Evolutionary conservation across 2,329 filamentous ascomycete species (phyloP), one percentile per base, ranked within the genome.

Genomic region (Penicillium sumatraense): DNA sequence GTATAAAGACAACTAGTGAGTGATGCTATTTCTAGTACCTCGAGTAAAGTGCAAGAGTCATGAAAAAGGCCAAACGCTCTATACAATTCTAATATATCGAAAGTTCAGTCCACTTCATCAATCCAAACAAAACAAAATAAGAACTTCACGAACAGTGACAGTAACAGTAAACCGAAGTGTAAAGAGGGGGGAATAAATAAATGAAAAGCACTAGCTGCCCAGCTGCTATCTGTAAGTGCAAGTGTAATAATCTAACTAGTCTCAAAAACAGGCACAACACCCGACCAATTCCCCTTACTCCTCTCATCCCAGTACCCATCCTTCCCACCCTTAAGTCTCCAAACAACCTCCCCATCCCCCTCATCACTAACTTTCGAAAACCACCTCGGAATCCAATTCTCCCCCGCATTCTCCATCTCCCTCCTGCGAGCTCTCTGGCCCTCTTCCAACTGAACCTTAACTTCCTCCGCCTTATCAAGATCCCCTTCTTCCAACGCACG

Each of bases 231-330:
- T n/a, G n/a, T n/a, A n/a, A n/a, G n/a, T n/a, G n/a, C 27, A 13
- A 31, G 29, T 36, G 16, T 36, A 13, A n/a, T 36, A 36, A n/a
- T 51, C 20, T 51, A 70, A 31, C 68, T 53, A 11, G 29, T 26
- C 56, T 80, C 72, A 68, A 87, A 84, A 45, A 88, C 81, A 51
- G 82, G 77, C 54, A 79, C 73, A 36, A 86, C 78, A 6, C 78
- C 80, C 8, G 74, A 74, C 91, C 90, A 96, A 53, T 79, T 79
- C 1, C 87, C 87, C 60, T 78, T 84, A 2, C 80, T 82, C 57
- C 93, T 84, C 75, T 91, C 88, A 70, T 96, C 93, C 95, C 95
- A 99, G 75, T 99, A 99, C 8, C 91, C 88, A 16, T 96, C 91
- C 74, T 89, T 92, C 18, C 92, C 91, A 2, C 80, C 80, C 78